phyloP scores from a whole-genome alignment of 106 monocot genomes.

The Narthecium ossifragum region DNA sequence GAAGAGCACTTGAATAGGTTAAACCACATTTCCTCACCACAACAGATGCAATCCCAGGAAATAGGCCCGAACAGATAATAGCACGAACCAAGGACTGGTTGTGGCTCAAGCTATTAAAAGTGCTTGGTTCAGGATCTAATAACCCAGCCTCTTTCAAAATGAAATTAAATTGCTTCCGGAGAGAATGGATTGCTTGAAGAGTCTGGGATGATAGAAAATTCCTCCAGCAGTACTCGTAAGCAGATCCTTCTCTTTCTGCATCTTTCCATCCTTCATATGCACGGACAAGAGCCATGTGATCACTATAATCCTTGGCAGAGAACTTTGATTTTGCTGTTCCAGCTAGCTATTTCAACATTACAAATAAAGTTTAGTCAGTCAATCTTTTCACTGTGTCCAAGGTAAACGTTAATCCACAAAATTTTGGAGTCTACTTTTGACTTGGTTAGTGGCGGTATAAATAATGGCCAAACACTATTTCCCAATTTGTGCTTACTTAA shows the following conservation, averaged over 20 bases:
- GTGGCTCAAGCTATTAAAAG: constrained; percentile 78
- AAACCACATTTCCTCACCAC: constrained; percentile 85
- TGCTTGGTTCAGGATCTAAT: constrained; percentile 46
- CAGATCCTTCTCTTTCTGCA: constrained; percentile 96
- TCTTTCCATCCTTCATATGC: constrained; percentile 99
- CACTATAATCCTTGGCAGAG: constrained; percentile 97
- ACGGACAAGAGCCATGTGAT: constrained; percentile 98
- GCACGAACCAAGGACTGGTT: constrained; percentile 95
- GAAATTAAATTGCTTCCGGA: constrained; percentile 85
- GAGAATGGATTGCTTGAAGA: constrained; percentile 94
- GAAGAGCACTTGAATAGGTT: too few species aligned
- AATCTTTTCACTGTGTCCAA: too few species aligned
- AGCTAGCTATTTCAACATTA: too few species aligned
- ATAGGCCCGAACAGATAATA: constrained; percentile 93
- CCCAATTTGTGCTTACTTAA: too few species aligned
- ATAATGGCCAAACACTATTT: too few species aligned
- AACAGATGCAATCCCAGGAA: constrained; percentile 93
- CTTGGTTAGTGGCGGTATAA: too few species aligned
- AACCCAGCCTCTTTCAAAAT: constrained; percentile 87
- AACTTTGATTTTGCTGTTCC: constrained; percentile 98
- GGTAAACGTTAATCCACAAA: too few species aligned
- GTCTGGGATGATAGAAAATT: constrained; percentile 98
- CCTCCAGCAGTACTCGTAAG: constrained; percentile 96
- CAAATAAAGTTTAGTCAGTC: too few species aligned
- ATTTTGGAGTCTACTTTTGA: too few species aligned